Evolutionary conservation across 2,329 filamentous ascomycete genomes (phyloP).

Genomic region (Alternaria hordeiaustralica): DNA sequence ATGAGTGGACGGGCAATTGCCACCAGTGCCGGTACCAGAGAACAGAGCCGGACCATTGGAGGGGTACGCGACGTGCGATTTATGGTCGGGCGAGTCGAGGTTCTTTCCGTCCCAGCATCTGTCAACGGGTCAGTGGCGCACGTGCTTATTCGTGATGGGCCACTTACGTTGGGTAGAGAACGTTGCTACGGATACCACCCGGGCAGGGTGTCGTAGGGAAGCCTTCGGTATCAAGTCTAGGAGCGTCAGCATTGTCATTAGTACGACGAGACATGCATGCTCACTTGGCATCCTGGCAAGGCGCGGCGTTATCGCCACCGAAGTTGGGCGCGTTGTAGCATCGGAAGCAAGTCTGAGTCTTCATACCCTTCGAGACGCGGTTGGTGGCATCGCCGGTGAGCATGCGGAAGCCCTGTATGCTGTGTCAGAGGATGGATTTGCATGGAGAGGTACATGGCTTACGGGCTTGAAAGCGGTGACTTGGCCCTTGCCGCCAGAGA

Average conservation of each 20-base stretch:
- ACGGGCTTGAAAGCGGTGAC: slow-evolving; percentile 53
- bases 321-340: slow-evolving; percentile 55
- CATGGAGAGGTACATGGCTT: neutral
- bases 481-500: slow-evolving; percentile 49
- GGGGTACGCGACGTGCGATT: slow-evolving; percentile 58
- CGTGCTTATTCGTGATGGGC: too few species aligned
- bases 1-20: slow-evolving; percentile 52
- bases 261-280: neutral
- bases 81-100: slow-evolving; percentile 56
- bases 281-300: slow-evolving; percentile 30
- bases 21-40: slow-evolving; percentile 33
- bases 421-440: accelerated
- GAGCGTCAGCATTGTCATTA: neutral
- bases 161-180: slow-evolving; percentile 34
- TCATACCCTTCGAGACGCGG: slow-evolving; percentile 26
- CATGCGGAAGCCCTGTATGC: slow-evolving; percentile 54
- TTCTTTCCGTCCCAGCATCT: slow-evolving; percentile 59
- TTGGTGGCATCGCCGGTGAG: slow-evolving; percentile 50
- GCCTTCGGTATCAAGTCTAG: slow-evolving; percentile 8
- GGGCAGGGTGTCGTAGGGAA: slow-evolving; percentile 28
- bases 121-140: slow-evolving; percentile 43
- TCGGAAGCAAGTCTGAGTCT: slow-evolving; percentile 53
- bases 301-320: slow-evolving; percentile 51
- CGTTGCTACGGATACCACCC: slow-evolving; percentile 40
- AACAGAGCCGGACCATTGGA: slow-evolving; percentile 34